Percentiles rank a stretch among this genome's conserved stretches.
These are phyloP conservation scores for Scheffersomyces segobiensis DNA, from an alignment of 1,139 yeast genomes.

Conservation along the genomic window DNA sequence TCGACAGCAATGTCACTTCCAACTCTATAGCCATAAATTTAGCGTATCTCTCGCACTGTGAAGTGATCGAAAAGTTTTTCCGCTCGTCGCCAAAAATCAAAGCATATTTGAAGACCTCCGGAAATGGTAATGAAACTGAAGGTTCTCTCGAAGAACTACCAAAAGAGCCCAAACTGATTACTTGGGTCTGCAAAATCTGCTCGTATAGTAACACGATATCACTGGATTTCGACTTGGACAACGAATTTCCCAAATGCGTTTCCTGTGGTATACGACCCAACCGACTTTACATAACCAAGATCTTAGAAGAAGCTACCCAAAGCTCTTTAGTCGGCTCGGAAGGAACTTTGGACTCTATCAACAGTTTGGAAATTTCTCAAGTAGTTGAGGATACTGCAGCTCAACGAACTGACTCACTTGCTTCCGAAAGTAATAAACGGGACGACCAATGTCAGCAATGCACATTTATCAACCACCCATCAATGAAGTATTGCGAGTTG, in stretches of 20 bases:
- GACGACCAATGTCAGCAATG: slow-evolving; percentile 71
- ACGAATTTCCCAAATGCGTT: slow-evolving; percentile 56
- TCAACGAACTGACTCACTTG: neutral
- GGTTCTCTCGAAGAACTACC: slow-evolving; percentile 2
- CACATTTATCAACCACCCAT: slow-evolving; percentile 84
- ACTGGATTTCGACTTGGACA: slow-evolving; percentile 30
- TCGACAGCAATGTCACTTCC: slow-evolving; percentile 51
- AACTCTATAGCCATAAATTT: slow-evolving; percentile 55
- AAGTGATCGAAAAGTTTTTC: slow-evolving; percentile 62
- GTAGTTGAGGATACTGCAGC: neutral
- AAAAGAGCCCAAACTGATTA: slow-evolving; percentile 14
- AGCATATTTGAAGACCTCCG: slow-evolving; percentile 21
- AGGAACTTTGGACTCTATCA: neutral
- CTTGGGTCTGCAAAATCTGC: slow-evolving; percentile 88
- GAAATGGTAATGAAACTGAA: slow-evolving; percentile 7
- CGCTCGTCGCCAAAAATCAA: slow-evolving; percentile 78
- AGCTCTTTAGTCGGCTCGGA: neutral
- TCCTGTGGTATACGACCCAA: slow-evolving; percentile 68
- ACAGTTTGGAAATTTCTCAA: neutral
- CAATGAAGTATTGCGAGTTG: slow-evolving; percentile 76
- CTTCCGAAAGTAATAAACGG: slow-evolving; percentile 9
- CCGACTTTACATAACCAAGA: slow-evolving; percentile 3
- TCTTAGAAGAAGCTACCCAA: slow-evolving; percentile 4
- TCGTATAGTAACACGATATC: slow-evolving; percentile 60
- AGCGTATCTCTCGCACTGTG: slow-evolving; percentile 42